Percentiles rank a stretch among this genome's conserved stretches.
Conservation (phyloP, 805 yeast genomes). For the Torulaspora gathmanii region DNA sequence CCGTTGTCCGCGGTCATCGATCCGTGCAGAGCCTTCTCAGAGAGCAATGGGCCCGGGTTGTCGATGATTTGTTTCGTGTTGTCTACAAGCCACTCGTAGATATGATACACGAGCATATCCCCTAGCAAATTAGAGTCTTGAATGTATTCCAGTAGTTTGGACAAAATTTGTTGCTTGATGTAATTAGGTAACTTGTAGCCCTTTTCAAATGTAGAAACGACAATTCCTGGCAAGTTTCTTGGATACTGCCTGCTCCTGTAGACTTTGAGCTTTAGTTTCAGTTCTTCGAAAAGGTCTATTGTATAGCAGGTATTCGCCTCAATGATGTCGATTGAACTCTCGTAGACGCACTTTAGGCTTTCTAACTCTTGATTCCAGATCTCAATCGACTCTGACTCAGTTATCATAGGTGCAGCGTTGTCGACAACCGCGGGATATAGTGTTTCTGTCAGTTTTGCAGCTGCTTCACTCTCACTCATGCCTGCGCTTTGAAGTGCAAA, state of each 20-base stretch:
- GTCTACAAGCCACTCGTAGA: constrained; percentile 76
- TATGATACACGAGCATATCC: constrained; percentile 59
- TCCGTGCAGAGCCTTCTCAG: constrained; percentile 18
- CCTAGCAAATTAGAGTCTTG: constrained; percentile 50
- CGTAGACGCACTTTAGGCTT: constrained; percentile 57
- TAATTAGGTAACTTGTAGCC: constrained; percentile 61
- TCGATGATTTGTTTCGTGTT: constrained; percentile 54
- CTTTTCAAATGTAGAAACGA: constrained; percentile 41
- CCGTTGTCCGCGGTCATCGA: constrained; percentile 2
- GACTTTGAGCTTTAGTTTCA: constrained; percentile 35
- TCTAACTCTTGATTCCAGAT: constrained; percentile 76
- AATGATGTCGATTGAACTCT: constrained; percentile 38
- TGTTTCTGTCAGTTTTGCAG: constrained; percentile 45
- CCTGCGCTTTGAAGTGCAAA: constrained; percentile 41
- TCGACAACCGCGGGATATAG: constrained; percentile 22
- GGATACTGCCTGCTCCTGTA: constrained; percentile 59
- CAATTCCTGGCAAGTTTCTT: constrained; percentile 61
- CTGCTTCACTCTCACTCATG: constrained; percentile 47
- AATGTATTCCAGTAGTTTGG: constrained; percentile 44
- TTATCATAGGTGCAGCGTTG: constrained; percentile 9
- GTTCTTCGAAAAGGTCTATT: constrained; percentile 36
- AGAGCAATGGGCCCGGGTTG: constrained; percentile 67
- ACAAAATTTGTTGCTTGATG: constrained; percentile 54
- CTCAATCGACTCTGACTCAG: constrained; percentile 36
- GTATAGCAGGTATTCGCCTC: constrained; percentile 29